These are phyloP conservation scores for Ogataea henricii DNA, from an alignment of 805 yeast species.

Conservation along the genomic window DNA sequence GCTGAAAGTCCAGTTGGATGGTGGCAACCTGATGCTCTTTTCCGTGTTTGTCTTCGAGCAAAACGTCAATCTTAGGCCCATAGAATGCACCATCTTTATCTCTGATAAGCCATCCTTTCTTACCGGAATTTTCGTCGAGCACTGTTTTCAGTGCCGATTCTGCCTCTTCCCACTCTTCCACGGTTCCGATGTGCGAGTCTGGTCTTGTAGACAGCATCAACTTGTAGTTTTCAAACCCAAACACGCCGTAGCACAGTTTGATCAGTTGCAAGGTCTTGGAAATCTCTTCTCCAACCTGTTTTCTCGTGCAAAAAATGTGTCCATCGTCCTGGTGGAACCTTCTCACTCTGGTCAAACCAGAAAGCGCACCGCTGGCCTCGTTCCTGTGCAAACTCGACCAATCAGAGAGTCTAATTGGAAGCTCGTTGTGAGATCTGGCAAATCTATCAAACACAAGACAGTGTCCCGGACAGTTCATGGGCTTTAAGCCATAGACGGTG, in stretches of 20 bases:
- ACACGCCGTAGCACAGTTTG: constrained; percentile 69
- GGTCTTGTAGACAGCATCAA: constrained; percentile 87
- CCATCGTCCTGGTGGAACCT: constrained; percentile 98
- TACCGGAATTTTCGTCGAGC: constrained; percentile 51
- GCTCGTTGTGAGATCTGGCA: constrained; percentile 79
- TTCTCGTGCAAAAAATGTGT: constrained; percentile 84
- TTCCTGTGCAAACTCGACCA: constrained; percentile 92
- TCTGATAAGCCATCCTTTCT: constrained; percentile 62
- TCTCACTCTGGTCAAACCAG: constrained; percentile 91
- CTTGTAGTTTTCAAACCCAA: constrained; percentile 60
- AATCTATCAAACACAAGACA: constrained; percentile 77
- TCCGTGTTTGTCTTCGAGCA: constrained; percentile 75
- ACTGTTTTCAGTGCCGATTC: constrained; percentile 66
- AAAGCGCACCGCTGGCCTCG: constrained; percentile 90
- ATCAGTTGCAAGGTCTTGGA: constrained; percentile 69
- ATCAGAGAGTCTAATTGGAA: constrained; percentile 85
- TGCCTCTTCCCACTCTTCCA: constrained; percentile 80
- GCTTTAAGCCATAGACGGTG: constrained; percentile 74
- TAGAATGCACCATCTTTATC: constrained; percentile 97
- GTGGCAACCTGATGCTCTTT: constrained; percentile 95
- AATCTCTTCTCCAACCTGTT: constrained; percentile 78
- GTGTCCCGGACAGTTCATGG: constrained; percentile 73
- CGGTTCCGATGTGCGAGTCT: constrained; percentile 73
- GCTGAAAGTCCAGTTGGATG: constrained; percentile 90
- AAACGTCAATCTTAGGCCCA: constrained; percentile 93